A percentile compares a stretch with the other conserved stretches of the same genome.
These are phyloP conservation scores for Lodderomyces elongisporus DNA, from an alignment of 1,139 yeast species.

Conservation along the genomic window DNA sequence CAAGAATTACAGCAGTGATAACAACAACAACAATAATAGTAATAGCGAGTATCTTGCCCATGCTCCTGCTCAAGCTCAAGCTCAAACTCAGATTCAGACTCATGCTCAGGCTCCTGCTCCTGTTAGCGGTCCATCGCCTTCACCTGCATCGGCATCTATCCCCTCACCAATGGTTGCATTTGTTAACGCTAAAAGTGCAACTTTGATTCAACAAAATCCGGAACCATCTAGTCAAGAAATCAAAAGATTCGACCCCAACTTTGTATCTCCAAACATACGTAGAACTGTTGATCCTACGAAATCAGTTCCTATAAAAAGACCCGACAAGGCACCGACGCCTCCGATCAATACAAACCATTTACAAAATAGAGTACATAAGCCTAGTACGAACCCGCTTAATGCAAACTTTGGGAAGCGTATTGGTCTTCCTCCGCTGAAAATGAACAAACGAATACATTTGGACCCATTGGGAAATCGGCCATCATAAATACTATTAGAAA, in stretches of 20 bases:
- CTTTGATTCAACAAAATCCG: slow-evolving; percentile 42
- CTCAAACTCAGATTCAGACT: no score
- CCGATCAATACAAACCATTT: slow-evolving; percentile 16
- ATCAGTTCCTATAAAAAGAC: slow-evolving; percentile 52
- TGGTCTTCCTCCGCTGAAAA: slow-evolving; percentile 11
- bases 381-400: slow-evolving; percentile 8
- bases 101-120: no score
- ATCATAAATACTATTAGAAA: no score
- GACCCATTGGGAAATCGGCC: no score
- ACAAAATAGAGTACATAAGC: slow-evolving; percentile 8
- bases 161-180: slow-evolving; percentile 28
- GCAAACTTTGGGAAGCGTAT: slow-evolving; percentile 10
- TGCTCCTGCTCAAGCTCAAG: no score
- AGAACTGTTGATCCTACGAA: slow-evolving; percentile 55
- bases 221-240: slow-evolving; percentile 26
- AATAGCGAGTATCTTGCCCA: no score
- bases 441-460: slow-evolving; percentile 1
- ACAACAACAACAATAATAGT: slow-evolving; percentile 1
- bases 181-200: slow-evolving; percentile 58
- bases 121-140: not conserved
- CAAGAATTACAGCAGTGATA: slow-evolving; percentile 9
- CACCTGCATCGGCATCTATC: not conserved
- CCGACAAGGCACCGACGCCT: slow-evolving; percentile 22
- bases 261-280: slow-evolving; percentile 46
- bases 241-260: slow-evolving; percentile 45